Evolutionary conservation across 306 rosid species (phyloP), one percentile per base, ranked within the genome.

Genomic region (Acacia confusa): DNA sequence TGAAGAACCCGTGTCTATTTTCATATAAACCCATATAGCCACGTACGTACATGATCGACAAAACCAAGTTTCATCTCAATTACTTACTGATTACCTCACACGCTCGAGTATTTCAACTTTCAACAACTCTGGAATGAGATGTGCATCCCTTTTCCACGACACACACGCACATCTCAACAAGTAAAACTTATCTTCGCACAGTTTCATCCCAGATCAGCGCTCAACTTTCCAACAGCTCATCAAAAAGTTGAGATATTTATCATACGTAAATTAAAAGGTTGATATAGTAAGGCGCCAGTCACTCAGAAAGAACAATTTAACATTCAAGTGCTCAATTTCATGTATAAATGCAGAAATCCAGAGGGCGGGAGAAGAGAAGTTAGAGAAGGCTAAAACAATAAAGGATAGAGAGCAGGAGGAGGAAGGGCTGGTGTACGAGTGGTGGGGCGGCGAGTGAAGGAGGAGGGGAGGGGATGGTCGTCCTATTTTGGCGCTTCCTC

Each of bases 351-450:
- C 45, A 8, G 45, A 41, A 41, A 7, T 9, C 45, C 45, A 8
- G 45, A 41, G 45, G 45, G 11, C 45, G 10, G 45, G 11, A 9
- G 48, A 11, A 11, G 15, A 11, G 55, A 50, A 50, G 9, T 20
- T 20, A 53, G 60, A 53, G 60, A 53, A 20, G 8, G 61, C 12
- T 17, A 53, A 20, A 53, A 79, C 43, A 4, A 15, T 65, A 8
- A 78, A 87, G 89, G 88, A 77, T 79, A 77, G 76, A 84, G 16
- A 75, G 4, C 68, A 76, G 79, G 71, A 86, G 47, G 71, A 66
- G 7, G 82, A 79, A 27, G 25, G 82, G 77, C 50, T 57, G 40
- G 7, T 22, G 4, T 4, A 32, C 48, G 0, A 4, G 50, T 3
- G 50, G 17, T 45, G 65, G 87, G 78, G 82, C 82, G 27, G 92